A percentile compares a stretch with the other conserved stretches of the same genome.
phyloP scores from a whole-genome alignment of 2,329 filamentous ascomycete genomes.

The Aspergillus jensenii region DNA sequence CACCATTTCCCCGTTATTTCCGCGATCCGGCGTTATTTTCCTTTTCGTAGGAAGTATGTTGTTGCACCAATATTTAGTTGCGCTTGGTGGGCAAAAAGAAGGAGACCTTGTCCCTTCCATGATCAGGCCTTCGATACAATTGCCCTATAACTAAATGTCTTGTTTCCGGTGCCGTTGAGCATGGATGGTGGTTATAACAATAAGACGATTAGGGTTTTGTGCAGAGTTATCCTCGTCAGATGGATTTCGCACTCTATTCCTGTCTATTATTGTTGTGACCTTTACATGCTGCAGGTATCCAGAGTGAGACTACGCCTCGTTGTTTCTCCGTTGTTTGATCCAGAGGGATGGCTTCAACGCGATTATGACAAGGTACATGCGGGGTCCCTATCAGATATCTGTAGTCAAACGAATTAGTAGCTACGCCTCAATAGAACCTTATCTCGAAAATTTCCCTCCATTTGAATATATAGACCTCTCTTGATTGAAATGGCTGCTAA shows the following conservation, averaged over 20 bases:
- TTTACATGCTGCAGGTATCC: conserved; percentile 13
- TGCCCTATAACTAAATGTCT: conserved; percentile 51
- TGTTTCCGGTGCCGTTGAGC: conserved; percentile 1
- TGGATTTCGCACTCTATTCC: conserved; percentile 32
- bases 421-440: neutral
- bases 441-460: neutral
- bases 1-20: neutral
- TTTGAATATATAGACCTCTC: neutral
- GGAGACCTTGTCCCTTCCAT: conserved; percentile 49
- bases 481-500: conserved; percentile 14
- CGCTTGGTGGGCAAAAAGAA: conserved; percentile 54
- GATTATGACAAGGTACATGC: conserved; percentile 40
- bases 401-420: neutral
- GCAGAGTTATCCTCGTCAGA: conserved; percentile 38
- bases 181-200: conserved; percentile 1
- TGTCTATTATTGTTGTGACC: conserved; percentile 1
- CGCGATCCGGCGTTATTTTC: neutral
- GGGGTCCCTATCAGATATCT: neutral
- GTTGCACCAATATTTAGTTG: neutral
- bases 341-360: conserved; percentile 30
- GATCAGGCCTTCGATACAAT: conserved; percentile 59
- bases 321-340: conserved; percentile 24
- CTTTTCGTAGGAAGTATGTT: neutral
- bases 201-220: neutral
- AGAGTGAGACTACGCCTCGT: conserved; percentile 19